Percentiles rank a stretch among this genome's conserved stretches.
phyloP scores from a whole-genome alignment of 176 grass and related monocot genomes.

The Oryza glumipatula region DNA sequence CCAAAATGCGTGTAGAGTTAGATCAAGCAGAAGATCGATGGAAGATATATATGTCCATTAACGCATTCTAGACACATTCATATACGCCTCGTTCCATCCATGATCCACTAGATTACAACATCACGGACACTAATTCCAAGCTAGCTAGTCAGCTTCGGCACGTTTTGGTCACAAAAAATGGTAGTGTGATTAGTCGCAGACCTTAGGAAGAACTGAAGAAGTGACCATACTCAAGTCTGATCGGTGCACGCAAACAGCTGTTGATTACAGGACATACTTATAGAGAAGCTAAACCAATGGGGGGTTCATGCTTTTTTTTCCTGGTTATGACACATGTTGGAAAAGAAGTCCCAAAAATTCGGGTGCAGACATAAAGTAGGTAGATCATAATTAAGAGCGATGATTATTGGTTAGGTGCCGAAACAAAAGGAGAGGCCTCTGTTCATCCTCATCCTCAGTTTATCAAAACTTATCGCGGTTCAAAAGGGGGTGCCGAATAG shows the following conservation, averaged over 20 bases:
- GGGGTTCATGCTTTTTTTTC: neutral
- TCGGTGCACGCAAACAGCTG: neutral
- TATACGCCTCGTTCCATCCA: neutral
- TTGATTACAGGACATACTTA: slow-evolving; percentile 21
- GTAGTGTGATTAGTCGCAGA: slow-evolving; percentile 3
- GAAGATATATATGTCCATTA: too few species aligned
- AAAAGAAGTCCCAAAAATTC: slow-evolving; percentile 17
- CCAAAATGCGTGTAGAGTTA: neutral
- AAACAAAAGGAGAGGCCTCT: slow-evolving; percentile 56
- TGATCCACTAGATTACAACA: neutral
- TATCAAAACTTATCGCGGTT: slow-evolving; percentile 40
- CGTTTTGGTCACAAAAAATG: neutral
- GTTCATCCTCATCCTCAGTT: slow-evolving; percentile 30
- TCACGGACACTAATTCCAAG: neutral
- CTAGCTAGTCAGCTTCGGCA: neutral
- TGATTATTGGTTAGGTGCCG: slow-evolving; percentile 44
- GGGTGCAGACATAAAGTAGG: slow-evolving; percentile 11
- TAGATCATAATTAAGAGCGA: slow-evolving; percentile 17
- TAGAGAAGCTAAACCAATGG: slow-evolving; percentile 13
- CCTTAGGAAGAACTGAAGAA: slow-evolving; percentile 58
- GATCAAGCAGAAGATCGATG: neutral
- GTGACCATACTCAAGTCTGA: slow-evolving; percentile 39
- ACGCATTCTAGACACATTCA: neutral
- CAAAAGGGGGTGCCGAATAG: slow-evolving; percentile 12
- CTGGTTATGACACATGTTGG: neutral